Base-by-base conservation (phyloP, 2,329 filamentous ascomycete genomes). In the Paecilomyces dactylethromorphus region DNA sequence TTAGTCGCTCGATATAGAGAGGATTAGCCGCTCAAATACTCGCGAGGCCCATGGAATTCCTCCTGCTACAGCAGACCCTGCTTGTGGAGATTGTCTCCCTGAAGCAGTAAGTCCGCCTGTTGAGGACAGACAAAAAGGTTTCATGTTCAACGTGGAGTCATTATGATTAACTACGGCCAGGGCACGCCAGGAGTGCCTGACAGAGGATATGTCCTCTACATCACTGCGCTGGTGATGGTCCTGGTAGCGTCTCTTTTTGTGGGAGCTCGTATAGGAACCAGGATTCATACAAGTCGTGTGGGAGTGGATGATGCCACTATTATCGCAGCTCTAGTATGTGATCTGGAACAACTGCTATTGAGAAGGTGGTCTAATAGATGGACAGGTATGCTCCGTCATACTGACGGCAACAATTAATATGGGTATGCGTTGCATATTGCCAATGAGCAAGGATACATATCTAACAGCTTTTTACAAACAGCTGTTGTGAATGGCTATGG, bases 401-500 rank as follows among this genome's bases (percentile, higher is more conserved):
- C 11, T 57, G n/a, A 53, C 56, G 8, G 56, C 56, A 15, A 53
- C 56, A 45, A 53, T 57, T 5, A 57, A 57, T 24, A 31, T 57
- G n/a, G 56, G 56, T 57, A 53, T 33, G 56, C 22, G 12, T n/a
- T 39, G 15, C 35, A 39, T n/a, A 15, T 15, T 15, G 3, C 35
- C 13, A 1, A 15, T 15, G 11, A 32, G 31, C 6, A n/a, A 39
- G n/a, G 13, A n/a, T 39, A 5, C 12, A 39, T 6, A 15, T 15
- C 35, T 39, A 39, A 39, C 13, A 15, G n/a, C 13, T 12, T 5
- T 39, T 35, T 13, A 15, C 35, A n/a, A 39, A 50, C 31, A 57
- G 64, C 64, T 13, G 57, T 66, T 31, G 55, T 55, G 10, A 59
- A 61, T 39, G 64, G 64, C 22, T 66, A 65, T 57, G 63, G 64